These are phyloP conservation scores for Podospora tetraspora DNA, from an alignment of 495 filamentous ascomycete species.

Conservation along the genomic window DNA sequence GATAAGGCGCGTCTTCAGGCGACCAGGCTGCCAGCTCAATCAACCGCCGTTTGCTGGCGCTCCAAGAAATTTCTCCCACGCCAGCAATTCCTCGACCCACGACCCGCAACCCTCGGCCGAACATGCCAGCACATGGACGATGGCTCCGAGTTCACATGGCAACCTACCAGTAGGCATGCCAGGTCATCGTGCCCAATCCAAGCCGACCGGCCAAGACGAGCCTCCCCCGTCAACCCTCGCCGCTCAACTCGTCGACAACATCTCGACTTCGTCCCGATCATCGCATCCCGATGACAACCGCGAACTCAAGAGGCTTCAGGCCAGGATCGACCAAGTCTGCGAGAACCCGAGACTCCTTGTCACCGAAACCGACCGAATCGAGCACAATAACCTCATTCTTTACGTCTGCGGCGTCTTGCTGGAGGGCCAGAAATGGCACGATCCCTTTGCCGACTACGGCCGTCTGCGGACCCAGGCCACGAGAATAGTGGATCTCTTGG, in stretches of 20 bases:
- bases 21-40: not conserved
- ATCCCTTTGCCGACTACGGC: conserved; percentile 52
- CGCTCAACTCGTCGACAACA: conserved; percentile 56
- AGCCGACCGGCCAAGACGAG: not conserved
- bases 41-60: not conserved
- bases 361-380: conserved; percentile 57
- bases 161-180: conserved; percentile 13
- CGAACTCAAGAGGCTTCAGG: conserved; percentile 40
- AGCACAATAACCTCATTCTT: conserved; percentile 76
- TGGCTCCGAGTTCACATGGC: conserved; percentile 21
- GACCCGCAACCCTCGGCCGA: not conserved
- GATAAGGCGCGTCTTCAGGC: not conserved
- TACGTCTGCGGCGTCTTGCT: conserved; percentile 78
- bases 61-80: not conserved
- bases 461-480: conserved; percentile 60
- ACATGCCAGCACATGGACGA: conserved; percentile 18
- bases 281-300: conserved; percentile 38
- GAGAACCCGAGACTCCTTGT: conserved; percentile 36
- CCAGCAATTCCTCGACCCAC: not conserved
- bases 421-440: conserved; percentile 54
- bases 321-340: conserved; percentile 38
- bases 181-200: conserved; percentile 11
- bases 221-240: conserved; percentile 66
- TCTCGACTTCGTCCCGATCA: conserved; percentile 39
- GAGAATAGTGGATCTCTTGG: conserved; percentile 58